Evolutionary conservation across 2,329 filamentous ascomycete species (phyloP), one percentile per base, ranked within the genome.

Genomic region (Penicillium olsonii): DNA sequence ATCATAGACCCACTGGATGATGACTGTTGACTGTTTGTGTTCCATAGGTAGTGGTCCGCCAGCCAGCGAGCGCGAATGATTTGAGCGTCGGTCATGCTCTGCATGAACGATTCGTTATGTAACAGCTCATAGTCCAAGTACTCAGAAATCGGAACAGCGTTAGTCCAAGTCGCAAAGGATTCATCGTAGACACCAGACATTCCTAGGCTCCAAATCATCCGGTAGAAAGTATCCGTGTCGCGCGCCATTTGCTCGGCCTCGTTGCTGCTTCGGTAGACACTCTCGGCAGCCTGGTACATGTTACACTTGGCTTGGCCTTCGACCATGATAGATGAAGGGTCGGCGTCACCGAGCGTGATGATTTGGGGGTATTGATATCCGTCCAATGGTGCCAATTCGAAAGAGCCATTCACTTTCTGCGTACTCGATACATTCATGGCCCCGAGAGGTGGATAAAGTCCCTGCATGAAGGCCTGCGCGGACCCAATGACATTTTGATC

Each of bases 381-480:
- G 39, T 70, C 64, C 29, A 84, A 59, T 1, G 82, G 82, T 39
- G 68, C 72, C 22, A 75, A 66, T 8, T 78, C 60, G 31, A 65
- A 63, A 2, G 69, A 70, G 1, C 76, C 75, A 64, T 84, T 79
- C n/a, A 77, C 73, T 18, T 79, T 63, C 9, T 74, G 57, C 15
- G 68, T 72, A 18, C 70, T 57, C 31, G 65, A 55, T 44, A 63
- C 63, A 17, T 64, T 62, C 39, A 63, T 67, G n/a, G 40, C 29
- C 41, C 70, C 60, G 3, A 72, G 55, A 11, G 81, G 80, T 27
- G 82, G 82, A 61, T 84, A 85, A 9, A 85, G 67, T 7, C 80
- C 82, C 62, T 84, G 81, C 72, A 85, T 75, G 58, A 84, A 84
- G 2, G 83, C 81, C 56, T 82, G 78, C 11, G 81, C 81, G 3